Conservation (phyloP, 345 rosid species). For the Eucalyptus sp. region DNA sequence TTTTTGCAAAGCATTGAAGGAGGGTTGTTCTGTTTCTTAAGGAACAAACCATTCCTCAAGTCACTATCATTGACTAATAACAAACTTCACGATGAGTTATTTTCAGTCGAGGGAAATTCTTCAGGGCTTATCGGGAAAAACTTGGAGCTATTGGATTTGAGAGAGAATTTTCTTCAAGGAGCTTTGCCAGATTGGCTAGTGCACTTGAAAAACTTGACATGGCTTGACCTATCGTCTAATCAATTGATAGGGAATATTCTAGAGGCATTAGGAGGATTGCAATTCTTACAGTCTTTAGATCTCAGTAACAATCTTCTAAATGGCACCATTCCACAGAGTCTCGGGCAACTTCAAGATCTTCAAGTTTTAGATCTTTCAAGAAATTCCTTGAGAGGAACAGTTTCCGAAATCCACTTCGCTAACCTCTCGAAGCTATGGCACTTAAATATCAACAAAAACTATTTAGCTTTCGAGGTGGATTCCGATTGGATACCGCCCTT, state of each 20-base stretch:
- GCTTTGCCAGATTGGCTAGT: background rate
- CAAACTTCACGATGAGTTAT: background rate
- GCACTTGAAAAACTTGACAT: background rate
- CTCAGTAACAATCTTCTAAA: background rate
- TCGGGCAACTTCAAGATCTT: background rate
- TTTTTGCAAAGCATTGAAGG: background rate
- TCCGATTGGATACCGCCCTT: background rate
- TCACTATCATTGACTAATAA: rapidly evolving
- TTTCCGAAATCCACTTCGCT: background rate
- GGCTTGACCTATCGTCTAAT: background rate
- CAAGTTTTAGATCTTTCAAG: background rate
- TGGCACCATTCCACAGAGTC: background rate
- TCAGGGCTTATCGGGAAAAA: rapidly evolving
- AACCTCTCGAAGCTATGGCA: background rate
- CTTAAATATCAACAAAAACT: background rate
- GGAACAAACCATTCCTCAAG: background rate
- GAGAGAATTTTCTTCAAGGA: background rate
- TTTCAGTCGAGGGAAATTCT: background rate
- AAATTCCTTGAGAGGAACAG: background rate
- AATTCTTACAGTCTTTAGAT: background rate
- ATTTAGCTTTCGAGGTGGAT: background rate
- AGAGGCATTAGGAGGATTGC: background rate
- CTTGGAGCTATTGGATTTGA: background rate
- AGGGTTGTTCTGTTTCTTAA: background rate
- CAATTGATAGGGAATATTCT: background rate